Evolutionary conservation across 73 alveolate species (phyloP).

Genomic region (Paraurostyla sp.): DNA sequence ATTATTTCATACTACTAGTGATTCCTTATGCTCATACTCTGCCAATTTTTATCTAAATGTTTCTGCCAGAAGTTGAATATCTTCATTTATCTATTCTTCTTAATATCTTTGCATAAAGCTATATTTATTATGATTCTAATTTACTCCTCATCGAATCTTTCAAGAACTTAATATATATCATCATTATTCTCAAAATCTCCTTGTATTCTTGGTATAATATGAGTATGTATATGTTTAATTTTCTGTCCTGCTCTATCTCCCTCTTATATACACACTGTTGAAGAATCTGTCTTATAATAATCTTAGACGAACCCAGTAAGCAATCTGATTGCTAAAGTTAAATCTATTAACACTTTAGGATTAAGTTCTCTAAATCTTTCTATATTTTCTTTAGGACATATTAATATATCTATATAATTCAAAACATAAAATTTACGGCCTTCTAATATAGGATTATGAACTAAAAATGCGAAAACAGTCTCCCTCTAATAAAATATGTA

Average conservation of each 20-base stretch:
- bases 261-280: slow-evolving; percentile 79
- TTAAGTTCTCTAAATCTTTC: slow-evolving; percentile 72
- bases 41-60: too few relatives aligned
- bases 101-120: neutral
- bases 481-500: slow-evolving; percentile 73
- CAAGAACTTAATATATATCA: slow-evolving; percentile 74
- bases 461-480: slow-evolving; percentile 82
- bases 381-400: slow-evolving; percentile 80
- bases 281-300: slow-evolving; percentile 75
- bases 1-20: too few relatives aligned
- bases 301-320: slow-evolving; percentile 77
- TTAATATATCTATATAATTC: slow-evolving; percentile 69
- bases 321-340: slow-evolving; percentile 77
- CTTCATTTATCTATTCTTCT: neutral
- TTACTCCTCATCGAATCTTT: slow-evolving; percentile 83
- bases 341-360: slow-evolving; percentile 82
- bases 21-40: too few relatives aligned
- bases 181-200: slow-evolving; percentile 81
- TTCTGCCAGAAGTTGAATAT: too few relatives aligned
- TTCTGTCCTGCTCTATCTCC: slow-evolving; percentile 81
- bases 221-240: slow-evolving; percentile 85
- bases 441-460: slow-evolving; percentile 82
- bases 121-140: slow-evolving; percentile 5
- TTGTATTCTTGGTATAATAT: slow-evolving; percentile 81
- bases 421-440: slow-evolving; percentile 76